Percentiles rank a stretch among this genome's conserved stretches.
Conservation (phyloP, 768 basidiomycete species). For the Mycena galericulata region DNA sequence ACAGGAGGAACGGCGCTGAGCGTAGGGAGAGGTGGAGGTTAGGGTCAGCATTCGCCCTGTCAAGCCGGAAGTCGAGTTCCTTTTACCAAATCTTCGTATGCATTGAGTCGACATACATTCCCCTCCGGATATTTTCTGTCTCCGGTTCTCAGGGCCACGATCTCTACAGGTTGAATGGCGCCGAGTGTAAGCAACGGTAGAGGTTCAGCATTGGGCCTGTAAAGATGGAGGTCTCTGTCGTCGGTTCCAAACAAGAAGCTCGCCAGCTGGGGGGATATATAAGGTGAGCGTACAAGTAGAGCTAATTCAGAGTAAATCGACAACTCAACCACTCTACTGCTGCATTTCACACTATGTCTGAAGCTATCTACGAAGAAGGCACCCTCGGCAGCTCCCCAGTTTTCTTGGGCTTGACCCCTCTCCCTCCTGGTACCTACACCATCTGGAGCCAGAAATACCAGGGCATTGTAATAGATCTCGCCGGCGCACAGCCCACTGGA, state of each 20-base stretch:
- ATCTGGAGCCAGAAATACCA: background rate
- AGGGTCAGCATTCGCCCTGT: constrained; percentile 1
- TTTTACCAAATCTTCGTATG: background rate
- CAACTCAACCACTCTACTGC: constrained; percentile 11
- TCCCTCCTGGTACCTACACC: background rate
- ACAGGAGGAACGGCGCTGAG: too few species aligned
- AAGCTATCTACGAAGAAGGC: background rate
- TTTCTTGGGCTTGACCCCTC: background rate
- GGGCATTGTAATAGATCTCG: background rate
- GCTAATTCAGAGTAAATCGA: background rate
- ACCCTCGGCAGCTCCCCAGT: background rate
- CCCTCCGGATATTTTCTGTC: too few species aligned
- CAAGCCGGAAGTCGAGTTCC: background rate
- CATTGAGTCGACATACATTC: background rate
- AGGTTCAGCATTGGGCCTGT: constrained; percentile 1
- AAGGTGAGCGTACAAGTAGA: constrained; percentile 3
- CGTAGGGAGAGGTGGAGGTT: background rate
- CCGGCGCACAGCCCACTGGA: background rate
- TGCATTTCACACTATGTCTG: background rate
- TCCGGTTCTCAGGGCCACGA: too few species aligned
- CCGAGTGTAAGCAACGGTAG: background rate
- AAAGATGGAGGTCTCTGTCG: background rate
- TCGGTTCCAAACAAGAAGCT: constrained; percentile 1
- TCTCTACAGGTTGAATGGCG: too few species aligned
- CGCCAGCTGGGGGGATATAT: constrained; percentile 2